phyloP scores from a whole-genome alignment of 1,139 yeast genomes.

The Geotrichum restrictum region DNA sequence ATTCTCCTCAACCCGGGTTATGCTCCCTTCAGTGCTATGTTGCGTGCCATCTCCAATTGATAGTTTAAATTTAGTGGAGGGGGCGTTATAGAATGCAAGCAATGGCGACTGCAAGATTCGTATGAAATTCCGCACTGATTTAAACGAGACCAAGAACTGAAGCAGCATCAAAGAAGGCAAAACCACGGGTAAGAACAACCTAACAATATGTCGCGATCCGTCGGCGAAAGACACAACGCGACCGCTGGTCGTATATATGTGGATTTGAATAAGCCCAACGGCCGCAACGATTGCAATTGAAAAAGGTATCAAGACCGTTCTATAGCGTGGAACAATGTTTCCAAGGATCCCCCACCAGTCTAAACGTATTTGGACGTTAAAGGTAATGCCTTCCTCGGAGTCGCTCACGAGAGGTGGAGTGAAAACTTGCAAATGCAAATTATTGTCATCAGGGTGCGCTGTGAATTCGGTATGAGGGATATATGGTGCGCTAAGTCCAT shows the following conservation, averaged over 20 bases:
- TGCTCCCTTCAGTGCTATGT: conserved; percentile 21
- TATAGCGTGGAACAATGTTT: conserved; percentile 36
- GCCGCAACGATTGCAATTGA: conserved; percentile 34
- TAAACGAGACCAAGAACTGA: conserved; percentile 26
- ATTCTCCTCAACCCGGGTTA: conserved; percentile 19
- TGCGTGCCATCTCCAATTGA: conserved; percentile 17
- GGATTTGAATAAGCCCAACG: conserved; percentile 30
- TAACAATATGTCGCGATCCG: conserved; percentile 42
- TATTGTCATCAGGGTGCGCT: conserved; percentile 18
- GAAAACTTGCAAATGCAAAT: conserved; percentile 38
- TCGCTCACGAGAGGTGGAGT: conserved; percentile 24
- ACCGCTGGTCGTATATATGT: conserved; percentile 30
- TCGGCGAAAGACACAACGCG: conserved; percentile 50
- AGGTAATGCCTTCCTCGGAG: neutral
- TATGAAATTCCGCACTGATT: conserved; percentile 23
- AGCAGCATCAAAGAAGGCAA: conserved; percentile 20
- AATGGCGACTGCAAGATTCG: conserved; percentile 22
- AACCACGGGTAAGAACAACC: conserved; percentile 26
- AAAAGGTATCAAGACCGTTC: conserved; percentile 36
- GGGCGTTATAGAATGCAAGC: neutral
- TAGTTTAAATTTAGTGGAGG: conserved; percentile 12
- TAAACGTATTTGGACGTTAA: conserved; percentile 31
- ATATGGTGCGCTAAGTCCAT: conserved; percentile 67
- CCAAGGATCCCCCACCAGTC: conserved; percentile 39
- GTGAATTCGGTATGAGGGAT: conserved; percentile 50